Evolutionary conservation across 805 yeast species (phyloP).

Genomic region (Cyberlindnera euphorbiae): DNA sequence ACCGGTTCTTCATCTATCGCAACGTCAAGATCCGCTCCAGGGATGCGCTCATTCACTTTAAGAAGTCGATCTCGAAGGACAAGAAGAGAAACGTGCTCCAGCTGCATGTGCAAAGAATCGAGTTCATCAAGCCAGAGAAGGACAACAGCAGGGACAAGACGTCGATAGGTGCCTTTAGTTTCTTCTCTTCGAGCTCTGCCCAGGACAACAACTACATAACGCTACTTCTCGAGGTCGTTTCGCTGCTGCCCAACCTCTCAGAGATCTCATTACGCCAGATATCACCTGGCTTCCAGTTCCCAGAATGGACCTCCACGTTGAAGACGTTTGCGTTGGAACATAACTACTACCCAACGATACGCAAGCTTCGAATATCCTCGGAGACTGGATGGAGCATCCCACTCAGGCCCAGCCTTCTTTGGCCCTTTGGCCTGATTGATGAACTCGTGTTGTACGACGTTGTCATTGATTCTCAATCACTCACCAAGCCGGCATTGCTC

Average conservation of each 20-base stretch:
- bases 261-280: constrained; percentile 39
- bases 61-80: constrained; percentile 33
- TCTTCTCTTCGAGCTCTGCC: constrained; percentile 19
- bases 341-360: constrained; percentile 25
- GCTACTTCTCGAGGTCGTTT: constrained; percentile 37
- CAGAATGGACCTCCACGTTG: constrained; percentile 25
- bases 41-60: constrained; percentile 26
- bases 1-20: constrained; percentile 35
- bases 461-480: constrained; percentile 40
- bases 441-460: constrained; percentile 42
- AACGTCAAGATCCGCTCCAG: constrained; percentile 26
- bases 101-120: constrained; percentile 18
- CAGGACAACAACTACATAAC: constrained; percentile 27
- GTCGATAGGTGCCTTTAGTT: constrained; percentile 20
- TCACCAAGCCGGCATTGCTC: constrained; percentile 27
- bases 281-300: constrained; percentile 45
- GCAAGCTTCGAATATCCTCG: constrained; percentile 35
- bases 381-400: constrained; percentile 52
- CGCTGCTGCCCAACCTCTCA: constrained; percentile 42
- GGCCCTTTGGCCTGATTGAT: constrained; percentile 41
- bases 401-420: constrained; percentile 40
- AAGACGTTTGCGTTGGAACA: constrained; percentile 25
- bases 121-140: constrained; percentile 18
- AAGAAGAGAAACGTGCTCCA: constrained; percentile 23
- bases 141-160: constrained; percentile 12